These are phyloP conservation scores for Coniophora puteana DNA, from an alignment of 1,284 basidiomycete species.

Conservation along the genomic window DNA sequence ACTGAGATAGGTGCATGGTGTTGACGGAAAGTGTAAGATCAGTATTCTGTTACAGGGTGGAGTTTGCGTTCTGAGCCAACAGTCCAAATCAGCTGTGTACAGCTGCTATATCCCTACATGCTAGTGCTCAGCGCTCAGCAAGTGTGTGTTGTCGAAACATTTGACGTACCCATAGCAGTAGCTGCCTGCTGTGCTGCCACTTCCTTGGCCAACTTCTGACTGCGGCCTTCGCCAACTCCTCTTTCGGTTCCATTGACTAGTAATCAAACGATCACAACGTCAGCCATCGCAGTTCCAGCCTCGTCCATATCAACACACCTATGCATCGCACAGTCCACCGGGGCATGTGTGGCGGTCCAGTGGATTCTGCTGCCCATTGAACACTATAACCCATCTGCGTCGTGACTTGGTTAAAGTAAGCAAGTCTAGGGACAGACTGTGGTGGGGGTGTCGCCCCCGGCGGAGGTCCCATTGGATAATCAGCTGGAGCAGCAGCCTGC, in stretches of 20 bases:
- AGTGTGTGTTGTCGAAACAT: constrained; percentile 38
- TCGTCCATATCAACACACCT: constrained; percentile 30
- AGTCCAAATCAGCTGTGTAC: too few species aligned
- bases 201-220: constrained; percentile 53
- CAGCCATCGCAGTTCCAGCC: constrained; percentile 1
- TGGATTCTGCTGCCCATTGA: constrained; percentile 38
- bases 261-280: constrained; percentile 3
- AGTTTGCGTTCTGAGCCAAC: too few species aligned
- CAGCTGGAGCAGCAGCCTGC: constrained; percentile 14
- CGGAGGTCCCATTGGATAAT: constrained; percentile 5
- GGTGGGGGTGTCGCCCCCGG: background rate
- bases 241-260: constrained; percentile 42
- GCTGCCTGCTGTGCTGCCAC: constrained; percentile 51
- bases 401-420: constrained; percentile 52
- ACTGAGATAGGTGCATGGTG: too few species aligned
- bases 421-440: constrained; percentile 34
- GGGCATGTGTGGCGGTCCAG: constrained; percentile 49
- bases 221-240: constrained; percentile 44
- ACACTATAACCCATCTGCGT: constrained; percentile 35
- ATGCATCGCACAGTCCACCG: constrained; percentile 49
- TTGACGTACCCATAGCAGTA: constrained; percentile 37
- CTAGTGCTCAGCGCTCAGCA: background rate
- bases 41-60: too few species aligned
- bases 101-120: too few species aligned
- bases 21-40: too few species aligned